A percentile compares a stretch with the other conserved stretches of the same genome.
Conservation (phyloP, 2,329 filamentous ascomycete species). For the Macrophomina phaseolina region DNA sequence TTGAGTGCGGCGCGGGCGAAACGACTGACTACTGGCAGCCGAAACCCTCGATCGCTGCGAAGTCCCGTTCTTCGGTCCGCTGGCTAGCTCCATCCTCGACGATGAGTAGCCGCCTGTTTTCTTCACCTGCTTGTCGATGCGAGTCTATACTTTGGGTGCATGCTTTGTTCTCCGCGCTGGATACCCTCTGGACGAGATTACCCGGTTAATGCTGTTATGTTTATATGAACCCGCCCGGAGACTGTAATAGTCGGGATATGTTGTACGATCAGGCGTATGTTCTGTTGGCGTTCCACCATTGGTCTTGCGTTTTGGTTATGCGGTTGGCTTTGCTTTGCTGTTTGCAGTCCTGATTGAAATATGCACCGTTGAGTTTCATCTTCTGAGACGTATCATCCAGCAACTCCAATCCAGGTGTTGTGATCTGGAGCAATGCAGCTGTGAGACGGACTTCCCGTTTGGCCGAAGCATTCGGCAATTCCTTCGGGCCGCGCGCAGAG, state of each 20-base stretch:
- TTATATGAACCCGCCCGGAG: background rate
- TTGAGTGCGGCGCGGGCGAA: background rate
- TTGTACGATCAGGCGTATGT: slow-evolving; percentile 7
- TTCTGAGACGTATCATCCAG: no score
- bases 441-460: slow-evolving; percentile 17
- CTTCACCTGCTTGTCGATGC: background rate
- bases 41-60: slow-evolving; percentile 74
- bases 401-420: background rate
- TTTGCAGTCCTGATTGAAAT: background rate
- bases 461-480: slow-evolving; percentile 26
- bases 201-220: slow-evolving; percentile 16
- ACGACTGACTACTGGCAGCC: slow-evolving; percentile 47
- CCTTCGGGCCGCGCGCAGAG: slow-evolving; percentile 1
- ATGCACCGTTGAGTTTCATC: no score
- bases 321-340: background rate
- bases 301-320: background rate
- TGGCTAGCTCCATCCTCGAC: slow-evolving; percentile 89
- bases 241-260: background rate
- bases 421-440: background rate
- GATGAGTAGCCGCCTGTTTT: slow-evolving; percentile 65
- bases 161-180: background rate
- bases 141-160: background rate
- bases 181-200: slow-evolving; percentile 14
- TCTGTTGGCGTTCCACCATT: background rate
- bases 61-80: slow-evolving; percentile 80